These are phyloP conservation scores for Colletotrichum sp. DNA, from an alignment of 2,329 filamentous ascomycete species.

Conservation along the genomic window DNA sequence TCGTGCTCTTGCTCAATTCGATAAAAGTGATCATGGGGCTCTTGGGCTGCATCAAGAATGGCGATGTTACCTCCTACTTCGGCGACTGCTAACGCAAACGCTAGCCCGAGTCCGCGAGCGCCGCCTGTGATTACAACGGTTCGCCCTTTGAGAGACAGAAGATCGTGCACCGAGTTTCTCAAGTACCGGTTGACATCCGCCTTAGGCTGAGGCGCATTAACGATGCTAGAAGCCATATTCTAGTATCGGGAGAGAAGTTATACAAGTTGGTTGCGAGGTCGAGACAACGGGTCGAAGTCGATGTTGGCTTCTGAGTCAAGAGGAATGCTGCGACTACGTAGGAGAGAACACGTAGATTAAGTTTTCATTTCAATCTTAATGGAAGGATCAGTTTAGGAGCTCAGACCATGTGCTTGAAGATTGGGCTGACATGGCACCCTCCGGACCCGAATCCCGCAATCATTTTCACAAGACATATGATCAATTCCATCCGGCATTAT, in stretches of 20 bases:
- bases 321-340: neutral
- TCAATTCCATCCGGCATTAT: neutral
- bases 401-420: neutral
- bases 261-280: neutral
- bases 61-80: neutral
- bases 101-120: neutral
- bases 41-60: conserved; percentile 20
- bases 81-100: neutral
- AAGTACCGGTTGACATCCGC: neutral
- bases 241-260: neutral
- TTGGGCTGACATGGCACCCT: neutral
- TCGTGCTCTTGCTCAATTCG: conserved; percentile 18
- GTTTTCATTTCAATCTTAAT: neutral
- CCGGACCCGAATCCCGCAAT: neutral
- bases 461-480: neutral
- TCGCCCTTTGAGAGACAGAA: neutral
- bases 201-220: neutral
- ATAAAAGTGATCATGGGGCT: conserved; percentile 21
- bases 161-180: neutral
- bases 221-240: neutral
- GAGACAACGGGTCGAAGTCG: neutral
- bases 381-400: neutral
- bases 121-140: neutral
- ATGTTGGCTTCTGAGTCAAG: neutral
- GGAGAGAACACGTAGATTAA: neutral